These are phyloP conservation scores for Avena insularis DNA, from an alignment of 176 grass and related monocot genomes.

Conservation along the genomic window DNA sequence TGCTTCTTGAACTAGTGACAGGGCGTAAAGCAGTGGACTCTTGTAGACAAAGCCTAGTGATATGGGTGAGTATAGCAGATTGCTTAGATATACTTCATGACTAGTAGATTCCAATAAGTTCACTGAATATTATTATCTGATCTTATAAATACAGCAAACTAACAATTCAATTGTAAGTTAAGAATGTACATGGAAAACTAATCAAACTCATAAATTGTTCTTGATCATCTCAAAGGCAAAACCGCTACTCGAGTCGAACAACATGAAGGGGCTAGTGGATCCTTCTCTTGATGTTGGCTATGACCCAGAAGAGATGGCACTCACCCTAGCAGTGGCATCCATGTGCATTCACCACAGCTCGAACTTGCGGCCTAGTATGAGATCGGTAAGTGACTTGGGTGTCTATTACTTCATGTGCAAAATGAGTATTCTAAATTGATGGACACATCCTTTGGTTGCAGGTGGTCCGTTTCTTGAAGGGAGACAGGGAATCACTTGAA, in stretches of 20 bases:
- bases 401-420: not conserved
- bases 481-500: conserved; percentile 63
- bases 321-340: conserved; percentile 72
- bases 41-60: conserved; percentile 88
- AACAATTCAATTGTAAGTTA: not conserved
- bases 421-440: not conserved
- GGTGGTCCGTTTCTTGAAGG: conserved; percentile 78
- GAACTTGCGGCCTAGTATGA: conserved; percentile 78
- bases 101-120: conserved; percentile 9
- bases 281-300: conserved; percentile 67
- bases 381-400: conserved; percentile 55
- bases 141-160: conserved; percentile 3
- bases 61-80: conserved; percentile 68
- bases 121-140: conserved; percentile 5
- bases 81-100: not conserved
- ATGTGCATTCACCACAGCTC: conserved; percentile 96
- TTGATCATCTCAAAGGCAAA: conserved; percentile 67
- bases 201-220: conserved; percentile 29
- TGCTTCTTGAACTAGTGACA: conserved; percentile 96
- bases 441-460: conserved; percentile 15
- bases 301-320: conserved; percentile 67
- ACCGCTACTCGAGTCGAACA: conserved; percentile 86
- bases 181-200: conserved; percentile 18
- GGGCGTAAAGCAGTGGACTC: conserved; percentile 86
- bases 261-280: conserved; percentile 76